A percentile compares a stretch with the other conserved stretches of the same genome.
Evolutionary conservation across 176 grass and related monocot species (phyloP).

Genomic region (maize (Zea mays)): Zm-B73-REFERENCE-NAM-5.0 NC_050101.1:77560001-77560500

Average conservation of each 20-base stretch:
- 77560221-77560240: slow-evolving; percentile 64
- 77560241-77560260: slow-evolving; percentile 68
- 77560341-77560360: slow-evolving; percentile 22
- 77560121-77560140: slow-evolving; percentile 53
- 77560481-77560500: too few species aligned
- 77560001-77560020: slow-evolving; percentile 50
- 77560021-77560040: slow-evolving; percentile 52
- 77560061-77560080: slow-evolving; percentile 83
- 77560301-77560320: slow-evolving; percentile 48
- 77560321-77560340: neutral
- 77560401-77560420: too few species aligned
- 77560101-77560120: slow-evolving; percentile 76
- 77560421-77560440: too few species aligned
- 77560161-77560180: slow-evolving; percentile 72
- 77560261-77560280: slow-evolving; percentile 89
- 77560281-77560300: slow-evolving; percentile 67
- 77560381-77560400: too few species aligned
- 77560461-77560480: too few species aligned
- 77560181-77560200: slow-evolving; percentile 54
- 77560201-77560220: slow-evolving; percentile 83
- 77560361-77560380: neutral
- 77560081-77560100: slow-evolving; percentile 69
- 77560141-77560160: slow-evolving; percentile 59
- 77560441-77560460: too few species aligned
- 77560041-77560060: slow-evolving; percentile 62